Evolutionary conservation across 2,329 filamentous ascomycete species (phyloP).

Genomic region (Cladophialophora chaetospira): DNA sequence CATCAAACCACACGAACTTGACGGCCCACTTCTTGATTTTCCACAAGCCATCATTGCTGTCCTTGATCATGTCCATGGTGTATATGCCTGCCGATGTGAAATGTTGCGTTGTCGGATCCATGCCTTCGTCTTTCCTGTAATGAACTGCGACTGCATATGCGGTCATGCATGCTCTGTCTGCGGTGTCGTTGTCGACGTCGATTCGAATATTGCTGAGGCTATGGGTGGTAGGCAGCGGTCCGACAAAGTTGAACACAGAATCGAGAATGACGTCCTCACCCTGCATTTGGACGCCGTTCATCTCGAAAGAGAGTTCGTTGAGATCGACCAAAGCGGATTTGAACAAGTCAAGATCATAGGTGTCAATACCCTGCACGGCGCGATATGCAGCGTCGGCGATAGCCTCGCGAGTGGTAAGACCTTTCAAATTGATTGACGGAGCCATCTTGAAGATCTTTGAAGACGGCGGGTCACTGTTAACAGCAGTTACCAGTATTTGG

Average conservation of each 20-base stretch:
- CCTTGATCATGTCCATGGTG: not conserved
- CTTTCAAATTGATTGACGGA: slow-evolving; percentile 1
- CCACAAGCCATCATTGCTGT: slow-evolving; percentile 10
- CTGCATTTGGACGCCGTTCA: slow-evolving; percentile 34
- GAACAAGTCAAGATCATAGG: slow-evolving; percentile 35
- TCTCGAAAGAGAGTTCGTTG: slow-evolving; percentile 28
- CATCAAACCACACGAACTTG: not conserved
- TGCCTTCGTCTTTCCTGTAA: not conserved
- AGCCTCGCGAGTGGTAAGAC: slow-evolving; percentile 37
- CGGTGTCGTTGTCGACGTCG: slow-evolving; percentile 15
- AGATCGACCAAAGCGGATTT: slow-evolving; percentile 36
- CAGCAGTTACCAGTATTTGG: not conserved
- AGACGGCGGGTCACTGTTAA: not conserved
- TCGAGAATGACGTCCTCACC: slow-evolving; percentile 32
- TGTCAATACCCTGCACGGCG: slow-evolving; percentile 35
- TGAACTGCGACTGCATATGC: slow-evolving; percentile 32
- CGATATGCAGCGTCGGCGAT: slow-evolving; percentile 40
- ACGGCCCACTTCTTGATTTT: slow-evolving; percentile 8
- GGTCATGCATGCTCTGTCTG: slow-evolving; percentile 23
- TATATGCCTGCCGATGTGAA: slow-evolving; percentile 1
- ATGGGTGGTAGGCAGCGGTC: slow-evolving; percentile 36
- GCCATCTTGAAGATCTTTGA: slow-evolving; percentile 2
- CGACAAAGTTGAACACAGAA: slow-evolving; percentile 1
- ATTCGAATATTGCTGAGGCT: slow-evolving; percentile 34
- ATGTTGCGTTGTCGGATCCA: not conserved